Percentiles rank a stretch among this genome's conserved stretches.
These are phyloP conservation scores for Closterium sp. DNA, from an alignment of 139 green algal species.

Conservation along the genomic window DNA sequence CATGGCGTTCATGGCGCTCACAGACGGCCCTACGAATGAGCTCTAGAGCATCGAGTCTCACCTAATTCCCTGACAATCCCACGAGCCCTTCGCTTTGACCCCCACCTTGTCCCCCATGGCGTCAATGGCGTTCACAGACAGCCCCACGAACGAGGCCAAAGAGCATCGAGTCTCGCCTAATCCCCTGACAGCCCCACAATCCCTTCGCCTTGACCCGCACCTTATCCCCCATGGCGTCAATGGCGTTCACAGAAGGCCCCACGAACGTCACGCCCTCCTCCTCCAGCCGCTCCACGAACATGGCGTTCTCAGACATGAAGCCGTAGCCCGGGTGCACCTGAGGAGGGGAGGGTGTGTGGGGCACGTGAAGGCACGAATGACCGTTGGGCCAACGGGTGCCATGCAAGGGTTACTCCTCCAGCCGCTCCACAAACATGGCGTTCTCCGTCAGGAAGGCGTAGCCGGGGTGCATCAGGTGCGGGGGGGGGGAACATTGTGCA, in stretches of 20 bases:
- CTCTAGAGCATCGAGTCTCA: too few relatives aligned
- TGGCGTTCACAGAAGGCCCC: constrained; percentile 48
- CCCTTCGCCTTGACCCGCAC: constrained; percentile 42
- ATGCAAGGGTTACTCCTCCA: constrained; percentile 52
- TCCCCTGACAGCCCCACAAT: neutral
- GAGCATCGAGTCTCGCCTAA: neutral
- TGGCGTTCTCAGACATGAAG: constrained; percentile 70
- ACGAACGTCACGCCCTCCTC: constrained; percentile 70
- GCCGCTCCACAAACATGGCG: constrained; percentile 77
- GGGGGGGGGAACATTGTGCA: too few relatives aligned
- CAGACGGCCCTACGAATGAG: constrained; percentile 57
- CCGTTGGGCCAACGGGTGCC: constrained; percentile 11
- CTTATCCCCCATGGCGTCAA: constrained; percentile 62
- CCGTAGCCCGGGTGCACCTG: constrained; percentile 91
- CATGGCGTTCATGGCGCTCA: neutral
- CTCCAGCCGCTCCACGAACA: constrained; percentile 80
- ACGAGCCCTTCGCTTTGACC: neutral
- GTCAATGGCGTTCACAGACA: neutral
- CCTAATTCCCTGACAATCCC: too few relatives aligned
- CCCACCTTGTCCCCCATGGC: neutral
- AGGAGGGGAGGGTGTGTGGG: too few relatives aligned
- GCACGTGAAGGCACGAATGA: constrained; percentile 69
- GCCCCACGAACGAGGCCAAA: neutral
- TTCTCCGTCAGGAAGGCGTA: constrained; percentile 80
- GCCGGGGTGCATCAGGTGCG: constrained; percentile 88